Evolutionary conservation across 1,284 basidiomycete species (phyloP).

Genomic region (Naganishia albida): DNA sequence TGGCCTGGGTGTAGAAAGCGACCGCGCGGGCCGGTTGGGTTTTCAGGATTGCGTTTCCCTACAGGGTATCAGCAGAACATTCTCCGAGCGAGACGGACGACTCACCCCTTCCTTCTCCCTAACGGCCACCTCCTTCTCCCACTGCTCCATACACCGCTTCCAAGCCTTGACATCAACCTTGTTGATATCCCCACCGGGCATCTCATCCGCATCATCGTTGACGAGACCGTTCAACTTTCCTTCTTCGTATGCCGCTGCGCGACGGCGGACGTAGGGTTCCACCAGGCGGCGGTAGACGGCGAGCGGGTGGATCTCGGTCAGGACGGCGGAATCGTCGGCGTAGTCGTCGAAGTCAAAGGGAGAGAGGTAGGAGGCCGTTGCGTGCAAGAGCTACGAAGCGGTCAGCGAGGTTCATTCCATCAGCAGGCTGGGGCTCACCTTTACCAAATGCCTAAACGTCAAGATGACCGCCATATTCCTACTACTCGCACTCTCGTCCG

Average conservation of each 20-base stretch:
- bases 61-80: background rate
- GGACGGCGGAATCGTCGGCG: slow-evolving; percentile 46
- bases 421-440: slow-evolving; percentile 45
- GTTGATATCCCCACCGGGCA: slow-evolving; percentile 25
- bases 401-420: too few relatives aligned
- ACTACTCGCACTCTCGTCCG: slow-evolving; percentile 44
- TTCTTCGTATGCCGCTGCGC: slow-evolving; percentile 30
- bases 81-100: background rate
- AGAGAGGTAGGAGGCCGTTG: slow-evolving; percentile 46
- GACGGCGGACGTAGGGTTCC: slow-evolving; percentile 43
- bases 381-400: slow-evolving; percentile 47
- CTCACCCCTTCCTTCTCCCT: slow-evolving; percentile 50
- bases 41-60: slow-evolving; percentile 51
- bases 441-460: slow-evolving; percentile 54
- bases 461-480: slow-evolving; percentile 53
- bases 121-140: slow-evolving; percentile 53
- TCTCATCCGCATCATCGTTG: slow-evolving; percentile 12
- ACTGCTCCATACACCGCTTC: slow-evolving; percentile 53
- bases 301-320: slow-evolving; percentile 49
- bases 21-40: slow-evolving; percentile 44
- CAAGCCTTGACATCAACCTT: slow-evolving; percentile 41
- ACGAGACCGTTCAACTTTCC: slow-evolving; percentile 16
- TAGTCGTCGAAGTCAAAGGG: slow-evolving; percentile 52
- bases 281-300: slow-evolving; percentile 51
- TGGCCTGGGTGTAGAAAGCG: slow-evolving; percentile 51